A percentile compares a stretch with the other conserved stretches of the same genome.
phyloP scores from a whole-genome alignment of 2,329 filamentous ascomycete genomes.

The Cladophialophora psammophila region DNA sequence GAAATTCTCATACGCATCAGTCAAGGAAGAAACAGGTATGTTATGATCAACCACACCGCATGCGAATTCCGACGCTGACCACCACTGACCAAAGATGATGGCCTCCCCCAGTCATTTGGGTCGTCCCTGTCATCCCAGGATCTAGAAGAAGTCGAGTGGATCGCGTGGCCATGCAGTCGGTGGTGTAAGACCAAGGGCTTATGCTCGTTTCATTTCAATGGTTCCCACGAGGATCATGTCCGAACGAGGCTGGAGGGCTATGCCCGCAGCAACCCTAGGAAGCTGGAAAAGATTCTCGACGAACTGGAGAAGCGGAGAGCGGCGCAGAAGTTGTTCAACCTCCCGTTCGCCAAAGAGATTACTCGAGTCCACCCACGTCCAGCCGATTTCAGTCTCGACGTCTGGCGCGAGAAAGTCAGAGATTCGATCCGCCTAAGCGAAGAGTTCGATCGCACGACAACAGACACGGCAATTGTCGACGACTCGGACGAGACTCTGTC shows the following conservation, averaged over 20 bases:
- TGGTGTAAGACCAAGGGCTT: conserved; percentile 40
- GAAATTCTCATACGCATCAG: conserved; percentile 41
- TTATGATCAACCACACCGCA: not conserved
- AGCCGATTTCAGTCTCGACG: conserved; percentile 36
- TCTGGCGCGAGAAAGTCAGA: conserved; percentile 38
- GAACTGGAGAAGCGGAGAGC: conserved; percentile 37
- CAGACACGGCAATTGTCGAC: conserved; percentile 33
- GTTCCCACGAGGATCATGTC: conserved; percentile 38
- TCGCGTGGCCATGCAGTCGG: conserved; percentile 39
- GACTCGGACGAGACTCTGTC: conserved; percentile 33
- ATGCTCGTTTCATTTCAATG: conserved; percentile 35
- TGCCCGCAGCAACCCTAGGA: conserved; percentile 35
- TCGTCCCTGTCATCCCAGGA: conserved; percentile 37
- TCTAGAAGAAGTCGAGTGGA: conserved; percentile 38
- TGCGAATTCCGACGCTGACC: conserved; percentile 11
- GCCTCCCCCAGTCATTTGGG: conserved; percentile 40
- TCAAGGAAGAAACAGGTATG: conserved; percentile 40
- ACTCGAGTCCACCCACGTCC: conserved; percentile 30
- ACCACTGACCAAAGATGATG: conserved; percentile 28
- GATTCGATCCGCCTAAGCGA: conserved; percentile 29
- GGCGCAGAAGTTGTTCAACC: conserved; percentile 38
- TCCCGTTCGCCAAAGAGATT: conserved; percentile 35
- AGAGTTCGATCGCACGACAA: conserved; percentile 12
- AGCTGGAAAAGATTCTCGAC: conserved; percentile 39
- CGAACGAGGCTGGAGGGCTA: conserved; percentile 36